Conservation (phyloP, 345 rosid genomes). For the Viola odorata region DNA sequence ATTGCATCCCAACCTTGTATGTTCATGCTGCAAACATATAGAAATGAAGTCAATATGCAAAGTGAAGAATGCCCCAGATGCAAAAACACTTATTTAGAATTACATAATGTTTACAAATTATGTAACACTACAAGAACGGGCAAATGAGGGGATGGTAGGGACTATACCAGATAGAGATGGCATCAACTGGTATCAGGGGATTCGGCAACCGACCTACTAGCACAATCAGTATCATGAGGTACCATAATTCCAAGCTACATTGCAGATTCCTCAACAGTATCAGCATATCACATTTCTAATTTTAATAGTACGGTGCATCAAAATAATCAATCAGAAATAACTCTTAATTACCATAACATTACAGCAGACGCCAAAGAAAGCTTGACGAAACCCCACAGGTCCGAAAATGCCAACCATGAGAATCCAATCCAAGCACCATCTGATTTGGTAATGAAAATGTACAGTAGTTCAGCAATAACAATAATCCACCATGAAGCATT, state of each 20-base stretch:
- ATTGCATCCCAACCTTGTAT: conserved; percentile 51
- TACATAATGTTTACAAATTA: too few species aligned
- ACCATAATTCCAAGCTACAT: conserved; percentile 94
- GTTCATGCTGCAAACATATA: conserved; percentile 41
- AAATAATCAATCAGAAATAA: background rate
- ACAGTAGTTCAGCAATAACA: conserved; percentile 53
- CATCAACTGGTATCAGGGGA: conserved; percentile 80
- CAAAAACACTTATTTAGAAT: background rate
- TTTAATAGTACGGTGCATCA: background rate
- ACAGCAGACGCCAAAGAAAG: conserved; percentile 85
- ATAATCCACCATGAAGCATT: conserved; percentile 90
- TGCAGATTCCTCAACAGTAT: background rate
- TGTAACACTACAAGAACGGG: background rate
- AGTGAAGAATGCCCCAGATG: background rate
- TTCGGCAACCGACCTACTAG: conserved; percentile 71
- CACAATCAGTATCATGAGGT: conserved; percentile 68
- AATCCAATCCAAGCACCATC: conserved; percentile 96
- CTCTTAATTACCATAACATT: conserved; percentile 62
- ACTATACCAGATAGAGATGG: conserved; percentile 77
- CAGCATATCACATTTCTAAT: background rate
- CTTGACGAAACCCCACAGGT: conserved; percentile 74
- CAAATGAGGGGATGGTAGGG: background rate
- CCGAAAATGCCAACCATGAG: conserved; percentile 75
- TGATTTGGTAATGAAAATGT: conserved; percentile 75
- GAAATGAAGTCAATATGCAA: background rate